A percentile compares a stretch with the other conserved stretches of the same genome.
phyloP scores from a whole-genome alignment of 1,139 yeast species.

The Pichia sp. region DNA sequence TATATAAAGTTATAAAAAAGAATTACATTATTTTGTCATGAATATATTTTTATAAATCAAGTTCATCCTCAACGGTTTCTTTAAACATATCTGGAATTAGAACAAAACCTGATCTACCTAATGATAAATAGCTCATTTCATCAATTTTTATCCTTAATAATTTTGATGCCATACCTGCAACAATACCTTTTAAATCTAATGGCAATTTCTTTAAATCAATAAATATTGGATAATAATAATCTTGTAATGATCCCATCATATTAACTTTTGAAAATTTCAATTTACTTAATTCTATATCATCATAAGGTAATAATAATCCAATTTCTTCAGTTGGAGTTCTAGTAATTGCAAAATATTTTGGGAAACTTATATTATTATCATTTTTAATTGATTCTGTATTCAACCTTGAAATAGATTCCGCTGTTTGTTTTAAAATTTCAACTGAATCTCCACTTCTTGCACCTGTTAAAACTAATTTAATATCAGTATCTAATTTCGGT shows the following conservation, averaged over 20 bases:
- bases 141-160: constrained; percentile 32
- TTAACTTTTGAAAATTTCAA: constrained; percentile 42
- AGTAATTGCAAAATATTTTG: constrained; percentile 55
- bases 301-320: constrained; percentile 49
- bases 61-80: constrained; percentile 8
- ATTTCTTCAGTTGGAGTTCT: constrained; percentile 48
- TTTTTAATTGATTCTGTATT: constrained; percentile 25
- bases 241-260: constrained; percentile 51
- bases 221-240: constrained; percentile 50
- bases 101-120: constrained; percentile 56
- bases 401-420: constrained; percentile 33
- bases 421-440: constrained; percentile 31
- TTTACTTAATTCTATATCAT: constrained; percentile 31
- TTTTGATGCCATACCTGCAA: constrained; percentile 56
- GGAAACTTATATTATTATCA: constrained; percentile 25
- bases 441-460: constrained; percentile 47
- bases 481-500: constrained; percentile 39
- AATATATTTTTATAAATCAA: neutral
- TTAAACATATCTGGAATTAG: constrained; percentile 47
- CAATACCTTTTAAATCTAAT: constrained; percentile 59
- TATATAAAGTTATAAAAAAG: too few relatives aligned
- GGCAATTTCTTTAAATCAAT: constrained; percentile 54
- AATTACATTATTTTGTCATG: too few relatives aligned
- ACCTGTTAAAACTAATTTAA: constrained; percentile 52
- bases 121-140: constrained; percentile 57